Evolutionary conservation across 148 eudicot genomes (phyloP).

Genomic region (Limonium bicolor): DNA sequence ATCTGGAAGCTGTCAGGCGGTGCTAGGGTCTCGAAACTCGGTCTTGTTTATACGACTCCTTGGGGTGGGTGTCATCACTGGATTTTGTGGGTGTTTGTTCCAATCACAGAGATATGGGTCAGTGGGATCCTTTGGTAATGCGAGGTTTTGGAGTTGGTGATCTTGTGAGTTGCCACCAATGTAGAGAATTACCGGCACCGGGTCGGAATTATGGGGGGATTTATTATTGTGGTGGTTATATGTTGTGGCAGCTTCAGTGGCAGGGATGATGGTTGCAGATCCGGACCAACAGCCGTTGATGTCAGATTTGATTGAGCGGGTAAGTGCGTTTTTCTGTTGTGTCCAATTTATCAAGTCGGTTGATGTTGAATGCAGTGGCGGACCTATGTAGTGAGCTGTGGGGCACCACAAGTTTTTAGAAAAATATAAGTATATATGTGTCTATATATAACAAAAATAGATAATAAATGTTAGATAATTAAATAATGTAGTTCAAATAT

Average conservation of each 20-base stretch:
- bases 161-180: conserved; percentile 27
- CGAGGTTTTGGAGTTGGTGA: conserved; percentile 48
- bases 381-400: too few relatives aligned
- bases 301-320: conserved; percentile 24
- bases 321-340: conserved; percentile 30
- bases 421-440: too few relatives aligned
- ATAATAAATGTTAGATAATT: too few relatives aligned
- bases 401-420: too few relatives aligned
- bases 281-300: conserved; percentile 64
- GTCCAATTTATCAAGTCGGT: conserved; percentile 53
- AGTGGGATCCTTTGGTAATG: conserved; percentile 32
- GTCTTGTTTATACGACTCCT: conserved; percentile 21
- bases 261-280: conserved; percentile 42
- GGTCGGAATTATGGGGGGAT: too few relatives aligned
- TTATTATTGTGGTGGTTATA: too few relatives aligned
- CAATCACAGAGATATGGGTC: conserved; percentile 56
- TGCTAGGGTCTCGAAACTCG: conserved; percentile 49
- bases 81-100: conserved; percentile 15
- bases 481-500: too few relatives aligned
- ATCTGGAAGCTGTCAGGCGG: conserved; percentile 39
- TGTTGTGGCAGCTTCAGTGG: conserved; percentile 24
- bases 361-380: conserved; percentile 61
- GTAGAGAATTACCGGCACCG: conserved; percentile 40
- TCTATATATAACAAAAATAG: too few relatives aligned
- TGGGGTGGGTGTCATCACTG: conserved; percentile 5